phyloP scores from a whole-genome alignment of 768 basidiomycete genomes.

The Suillus spraguei region DNA sequence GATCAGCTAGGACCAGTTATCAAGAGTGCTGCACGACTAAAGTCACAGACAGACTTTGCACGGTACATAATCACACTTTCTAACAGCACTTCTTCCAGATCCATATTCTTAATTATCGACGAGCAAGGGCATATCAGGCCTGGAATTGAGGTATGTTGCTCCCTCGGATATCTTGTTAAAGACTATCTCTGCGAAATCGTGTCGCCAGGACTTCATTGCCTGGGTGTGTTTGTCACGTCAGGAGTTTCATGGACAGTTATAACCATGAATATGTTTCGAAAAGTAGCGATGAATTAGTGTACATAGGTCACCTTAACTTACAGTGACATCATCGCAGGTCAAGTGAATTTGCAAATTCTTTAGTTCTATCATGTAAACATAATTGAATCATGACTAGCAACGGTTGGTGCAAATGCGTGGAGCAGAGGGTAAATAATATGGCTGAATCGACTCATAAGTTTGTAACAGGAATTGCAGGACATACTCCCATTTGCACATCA shows the following conservation, averaged over 20 bases:
- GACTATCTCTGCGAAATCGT: constrained; percentile 41
- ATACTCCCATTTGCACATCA: constrained; percentile 42
- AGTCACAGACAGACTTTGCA: not conserved
- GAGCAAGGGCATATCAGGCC: constrained; percentile 34
- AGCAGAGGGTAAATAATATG: constrained; percentile 28
- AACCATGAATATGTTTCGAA: constrained; percentile 19
- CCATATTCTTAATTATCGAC: constrained; percentile 9
- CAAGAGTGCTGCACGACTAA: not conserved
- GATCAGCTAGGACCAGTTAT: not conserved
- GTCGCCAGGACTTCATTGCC: constrained; percentile 17
- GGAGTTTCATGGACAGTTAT: constrained; percentile 23
- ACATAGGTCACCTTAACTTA: constrained; percentile 20
- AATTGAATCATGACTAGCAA: no score
- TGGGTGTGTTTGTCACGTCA: constrained; percentile 21
- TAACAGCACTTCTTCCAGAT: not conserved
- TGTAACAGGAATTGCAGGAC: not conserved
- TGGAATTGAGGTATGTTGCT: constrained; percentile 29
- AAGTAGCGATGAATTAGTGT: no score
- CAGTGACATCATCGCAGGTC: constrained; percentile 35
- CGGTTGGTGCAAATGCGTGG: constrained; percentile 19
- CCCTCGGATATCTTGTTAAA: constrained; percentile 39
- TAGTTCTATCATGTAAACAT: not conserved
- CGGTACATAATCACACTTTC: not conserved
- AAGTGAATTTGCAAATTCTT: constrained; percentile 30
- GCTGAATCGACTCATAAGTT: constrained; percentile 18